A percentile compares a stretch with the other conserved stretches of the same genome.
Conservation (phyloP, 768 basidiomycete species). For the Auricularia cornea region DNA sequence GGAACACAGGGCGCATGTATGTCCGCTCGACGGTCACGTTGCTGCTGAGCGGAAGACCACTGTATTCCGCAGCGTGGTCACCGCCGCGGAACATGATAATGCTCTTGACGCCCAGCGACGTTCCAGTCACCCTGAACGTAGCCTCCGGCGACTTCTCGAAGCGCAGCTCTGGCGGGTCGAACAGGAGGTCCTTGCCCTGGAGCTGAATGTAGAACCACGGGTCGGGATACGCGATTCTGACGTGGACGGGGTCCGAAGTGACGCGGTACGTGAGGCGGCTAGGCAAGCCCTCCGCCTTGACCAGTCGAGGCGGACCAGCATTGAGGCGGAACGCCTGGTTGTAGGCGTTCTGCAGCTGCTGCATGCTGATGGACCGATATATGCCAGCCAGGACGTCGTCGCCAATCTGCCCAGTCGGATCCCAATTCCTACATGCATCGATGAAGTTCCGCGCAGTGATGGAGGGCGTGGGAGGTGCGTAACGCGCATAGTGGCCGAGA, state of each 20-base stretch:
- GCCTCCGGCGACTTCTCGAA: conserved; percentile 74
- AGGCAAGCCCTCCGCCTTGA: conserved; percentile 63
- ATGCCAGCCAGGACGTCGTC: conserved; percentile 72
- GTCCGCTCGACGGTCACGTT: conserved; percentile 77
- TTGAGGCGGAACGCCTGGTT: background rate
- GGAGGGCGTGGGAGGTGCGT: conserved; percentile 46
- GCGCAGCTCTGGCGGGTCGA: conserved; percentile 77
- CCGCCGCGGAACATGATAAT: conserved; percentile 81
- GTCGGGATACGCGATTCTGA: conserved; percentile 81
- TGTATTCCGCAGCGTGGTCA: conserved; percentile 72
- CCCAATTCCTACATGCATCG: conserved; percentile 72
- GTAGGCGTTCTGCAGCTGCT: conserved; percentile 7
- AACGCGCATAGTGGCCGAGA: conserved; percentile 29
- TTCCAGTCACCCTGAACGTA: conserved; percentile 88
- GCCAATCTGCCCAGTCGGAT: conserved; percentile 58
- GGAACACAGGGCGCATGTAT: conserved; percentile 96
- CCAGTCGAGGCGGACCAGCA: conserved; percentile 4
- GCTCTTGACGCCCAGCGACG: conserved; percentile 69
- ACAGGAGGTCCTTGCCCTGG: conserved; percentile 77
- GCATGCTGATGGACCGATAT: conserved; percentile 62
- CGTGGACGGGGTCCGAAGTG: conserved; percentile 80
- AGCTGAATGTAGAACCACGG: conserved; percentile 75
- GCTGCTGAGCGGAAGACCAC: conserved; percentile 71
- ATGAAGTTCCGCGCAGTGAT: conserved; percentile 74
- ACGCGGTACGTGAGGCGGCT: conserved; percentile 75